phyloP scores from a whole-genome alignment of 768 basidiomycete genomes.

The Pulveroboletus ravenelii region DNA sequence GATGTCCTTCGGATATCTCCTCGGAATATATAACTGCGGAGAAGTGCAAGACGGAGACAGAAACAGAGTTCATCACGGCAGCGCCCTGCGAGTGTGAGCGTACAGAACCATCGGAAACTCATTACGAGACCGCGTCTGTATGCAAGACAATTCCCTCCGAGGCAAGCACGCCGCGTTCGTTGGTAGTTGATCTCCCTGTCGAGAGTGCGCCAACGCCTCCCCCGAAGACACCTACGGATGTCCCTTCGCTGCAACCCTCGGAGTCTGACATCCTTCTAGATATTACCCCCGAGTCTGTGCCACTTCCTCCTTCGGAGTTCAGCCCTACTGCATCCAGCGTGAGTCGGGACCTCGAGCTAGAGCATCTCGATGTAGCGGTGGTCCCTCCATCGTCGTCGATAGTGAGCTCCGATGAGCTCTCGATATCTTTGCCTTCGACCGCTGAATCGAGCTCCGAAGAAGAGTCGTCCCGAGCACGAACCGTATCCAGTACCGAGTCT shows the following conservation, averaged over 20 bases:
- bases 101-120: slow-evolving; percentile 39
- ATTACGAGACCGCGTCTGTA: slow-evolving; percentile 47
- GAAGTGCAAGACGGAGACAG: slow-evolving; percentile 39
- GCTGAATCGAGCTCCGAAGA: slow-evolving; percentile 31
- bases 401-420: slow-evolving; percentile 21
- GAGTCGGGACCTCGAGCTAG: slow-evolving; percentile 20
- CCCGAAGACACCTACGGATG: slow-evolving; percentile 24
- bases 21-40: slow-evolving; percentile 50
- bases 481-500: slow-evolving; percentile 40
- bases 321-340: slow-evolving; percentile 26
- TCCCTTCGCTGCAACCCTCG: slow-evolving; percentile 25
- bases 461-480: slow-evolving; percentile 31
- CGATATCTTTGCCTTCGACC: slow-evolving; percentile 26
- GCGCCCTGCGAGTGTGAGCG: slow-evolving; percentile 34
- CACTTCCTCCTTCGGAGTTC: slow-evolving; percentile 36
- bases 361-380: slow-evolving; percentile 10
- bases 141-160: slow-evolving; percentile 36
- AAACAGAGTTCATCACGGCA: slow-evolving; percentile 46
- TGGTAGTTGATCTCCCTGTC: slow-evolving; percentile 30
- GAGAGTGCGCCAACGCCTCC: slow-evolving; percentile 23
- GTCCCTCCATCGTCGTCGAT: slow-evolving; percentile 13
- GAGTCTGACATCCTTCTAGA: slow-evolving; percentile 21
- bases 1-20: slow-evolving; percentile 38
- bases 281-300: slow-evolving; percentile 28
- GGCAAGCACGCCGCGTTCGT: slow-evolving; percentile 32